phyloP scores from a whole-genome alignment of 2,329 filamentous ascomycete species.

The Monilinia fructicola region DNA sequence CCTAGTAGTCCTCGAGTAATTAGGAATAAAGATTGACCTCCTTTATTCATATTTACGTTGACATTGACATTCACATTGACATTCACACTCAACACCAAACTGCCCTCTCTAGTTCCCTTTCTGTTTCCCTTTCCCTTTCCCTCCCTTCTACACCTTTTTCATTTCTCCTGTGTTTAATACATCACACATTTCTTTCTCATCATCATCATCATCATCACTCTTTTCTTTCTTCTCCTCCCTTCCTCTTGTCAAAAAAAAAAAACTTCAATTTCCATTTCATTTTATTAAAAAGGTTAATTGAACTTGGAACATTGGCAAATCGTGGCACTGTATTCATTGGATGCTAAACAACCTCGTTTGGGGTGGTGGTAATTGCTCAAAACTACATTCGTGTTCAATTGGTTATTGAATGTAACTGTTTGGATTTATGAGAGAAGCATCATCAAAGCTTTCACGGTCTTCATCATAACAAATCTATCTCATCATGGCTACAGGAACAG shows the following conservation, averaged over 20 bases:
- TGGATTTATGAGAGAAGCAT: constrained; percentile 10
- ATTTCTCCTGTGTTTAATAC: background rate
- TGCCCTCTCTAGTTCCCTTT: background rate
- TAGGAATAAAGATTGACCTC: constrained; percentile 9
- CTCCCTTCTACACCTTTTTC: background rate
- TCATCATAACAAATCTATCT: background rate
- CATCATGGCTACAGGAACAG: constrained; percentile 40
- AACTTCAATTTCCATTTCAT: background rate
- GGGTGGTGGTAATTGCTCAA: constrained; percentile 9
- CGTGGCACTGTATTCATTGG: background rate
- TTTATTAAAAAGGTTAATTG: background rate
- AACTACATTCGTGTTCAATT: constrained; percentile 19
- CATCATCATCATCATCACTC: constrained; percentile 2
- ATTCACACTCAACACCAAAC: background rate
- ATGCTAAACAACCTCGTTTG: background rate
- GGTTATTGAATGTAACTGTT: constrained; percentile 6
- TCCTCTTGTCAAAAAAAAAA: no score
- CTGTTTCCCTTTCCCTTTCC: background rate
- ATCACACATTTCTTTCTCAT: background rate
- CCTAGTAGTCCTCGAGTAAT: no score
- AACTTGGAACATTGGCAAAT: background rate
- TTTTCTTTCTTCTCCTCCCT: background rate
- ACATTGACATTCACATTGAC: no score
- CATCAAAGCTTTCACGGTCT: background rate
- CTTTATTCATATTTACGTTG: constrained; percentile 14